Conservation (phyloP, 306 rosid species). For the Corylus avellana region DNA sequence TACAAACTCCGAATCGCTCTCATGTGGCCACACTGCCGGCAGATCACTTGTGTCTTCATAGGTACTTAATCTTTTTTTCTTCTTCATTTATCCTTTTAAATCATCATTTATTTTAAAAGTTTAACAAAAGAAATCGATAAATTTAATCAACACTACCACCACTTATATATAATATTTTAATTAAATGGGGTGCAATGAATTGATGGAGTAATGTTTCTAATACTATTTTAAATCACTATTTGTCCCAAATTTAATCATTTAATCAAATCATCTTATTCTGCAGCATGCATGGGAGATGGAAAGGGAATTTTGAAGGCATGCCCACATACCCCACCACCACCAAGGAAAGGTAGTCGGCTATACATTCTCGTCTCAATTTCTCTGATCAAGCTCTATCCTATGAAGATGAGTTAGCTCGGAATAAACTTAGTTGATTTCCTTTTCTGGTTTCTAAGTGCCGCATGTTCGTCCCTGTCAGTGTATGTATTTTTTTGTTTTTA, state of each 20-base stretch:
- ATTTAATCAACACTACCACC: no score
- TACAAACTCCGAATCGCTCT: slow-evolving; percentile 87
- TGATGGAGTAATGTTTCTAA: no score
- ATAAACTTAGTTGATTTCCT: slow-evolving; percentile 67
- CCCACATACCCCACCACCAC: slow-evolving; percentile 90
- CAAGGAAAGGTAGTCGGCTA: slow-evolving; percentile 78
- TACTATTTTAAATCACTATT: no score
- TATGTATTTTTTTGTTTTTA: slow-evolving; percentile 37
- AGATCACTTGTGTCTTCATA: slow-evolving; percentile 77
- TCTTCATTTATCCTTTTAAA: background rate
- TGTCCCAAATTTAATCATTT: no score
- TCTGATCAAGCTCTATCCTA: slow-evolving; percentile 84
- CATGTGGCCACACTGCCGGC: slow-evolving; percentile 71
- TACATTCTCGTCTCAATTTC: slow-evolving; percentile 83
- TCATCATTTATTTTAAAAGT: slow-evolving; percentile 10
- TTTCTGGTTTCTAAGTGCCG: slow-evolving; percentile 18
- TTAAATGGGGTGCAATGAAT: no score
- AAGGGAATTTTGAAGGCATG: slow-evolving; percentile 54
- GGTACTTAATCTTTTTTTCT: slow-evolving; percentile 33
- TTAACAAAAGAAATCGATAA: no score
- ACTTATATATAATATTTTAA: no score
- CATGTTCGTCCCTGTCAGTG: slow-evolving; percentile 23
- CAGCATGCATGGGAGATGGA: slow-evolving; percentile 65
- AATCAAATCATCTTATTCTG: no score
- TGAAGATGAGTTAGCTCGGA: slow-evolving; percentile 96